Conservation (phyloP, 2,329 filamentous ascomycete species). For the Colletotrichum endophyticum region DNA sequence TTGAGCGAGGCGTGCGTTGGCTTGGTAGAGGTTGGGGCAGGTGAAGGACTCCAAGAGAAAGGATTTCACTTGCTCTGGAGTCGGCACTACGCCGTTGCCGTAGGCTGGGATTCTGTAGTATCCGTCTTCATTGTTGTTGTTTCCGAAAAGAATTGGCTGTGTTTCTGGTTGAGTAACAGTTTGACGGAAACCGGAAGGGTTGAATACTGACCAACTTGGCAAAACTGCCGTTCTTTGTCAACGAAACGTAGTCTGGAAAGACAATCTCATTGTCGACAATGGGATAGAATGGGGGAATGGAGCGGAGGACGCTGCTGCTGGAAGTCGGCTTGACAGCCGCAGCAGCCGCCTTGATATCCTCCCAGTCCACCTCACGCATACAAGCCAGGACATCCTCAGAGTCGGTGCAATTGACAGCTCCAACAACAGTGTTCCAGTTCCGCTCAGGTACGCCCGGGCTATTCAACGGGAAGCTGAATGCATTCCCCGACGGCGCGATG, state of each 20-base stretch:
- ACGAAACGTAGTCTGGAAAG: slow-evolving; percentile 42
- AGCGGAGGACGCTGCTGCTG: slow-evolving; percentile 39
- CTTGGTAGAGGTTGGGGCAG: slow-evolving; percentile 47
- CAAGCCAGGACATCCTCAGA: slow-evolving; percentile 35
- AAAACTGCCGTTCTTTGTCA: slow-evolving; percentile 39
- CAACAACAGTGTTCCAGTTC: slow-evolving; percentile 48
- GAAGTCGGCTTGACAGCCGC: slow-evolving; percentile 34
- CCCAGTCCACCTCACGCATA: slow-evolving; percentile 39
- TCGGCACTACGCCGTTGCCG: slow-evolving; percentile 41
- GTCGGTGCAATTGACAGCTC: slow-evolving; percentile 31
- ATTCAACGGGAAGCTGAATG: slow-evolving; percentile 49
- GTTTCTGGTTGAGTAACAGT: not conserved
- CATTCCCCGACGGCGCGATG: slow-evolving; percentile 51
- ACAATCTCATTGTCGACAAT: slow-evolving; percentile 42
- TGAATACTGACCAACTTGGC: slow-evolving; percentile 25
- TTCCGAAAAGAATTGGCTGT: slow-evolving; percentile 45
- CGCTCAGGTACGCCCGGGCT: slow-evolving; percentile 32
- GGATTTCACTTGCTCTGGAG: slow-evolving; percentile 35
- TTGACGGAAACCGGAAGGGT: accelerated
- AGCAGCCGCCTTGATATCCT: slow-evolving; percentile 40
- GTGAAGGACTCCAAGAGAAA: slow-evolving; percentile 51
- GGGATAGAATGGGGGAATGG: slow-evolving; percentile 46
- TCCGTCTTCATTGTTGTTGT: slow-evolving; percentile 50
- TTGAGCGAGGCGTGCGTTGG: slow-evolving; percentile 33
- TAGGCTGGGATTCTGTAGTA: slow-evolving; percentile 52